Conservation (phyloP, 2,329 filamentous ascomycete species). For the Neonectria punicea region DNA sequence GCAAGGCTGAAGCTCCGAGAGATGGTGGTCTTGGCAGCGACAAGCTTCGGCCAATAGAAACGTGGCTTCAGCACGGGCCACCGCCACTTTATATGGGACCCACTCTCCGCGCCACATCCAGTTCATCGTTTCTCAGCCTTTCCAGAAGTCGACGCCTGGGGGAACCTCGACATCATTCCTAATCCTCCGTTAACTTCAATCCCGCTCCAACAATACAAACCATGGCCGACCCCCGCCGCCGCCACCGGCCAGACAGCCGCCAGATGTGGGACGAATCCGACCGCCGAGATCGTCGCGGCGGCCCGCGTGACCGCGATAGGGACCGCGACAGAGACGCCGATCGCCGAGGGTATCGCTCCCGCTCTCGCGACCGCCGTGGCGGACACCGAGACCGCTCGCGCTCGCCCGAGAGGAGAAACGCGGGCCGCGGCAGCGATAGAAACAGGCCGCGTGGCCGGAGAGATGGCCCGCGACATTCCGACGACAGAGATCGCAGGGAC, state of each 20-base stretch:
- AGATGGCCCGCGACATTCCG: conserved; percentile 47
- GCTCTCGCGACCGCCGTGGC: conserved; percentile 48
- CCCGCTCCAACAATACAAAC: conserved; percentile 17
- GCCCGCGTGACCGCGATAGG: conserved; percentile 38
- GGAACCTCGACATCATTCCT: neutral
- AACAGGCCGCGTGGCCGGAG: conserved; percentile 46
- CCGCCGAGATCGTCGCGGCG: conserved; percentile 49
- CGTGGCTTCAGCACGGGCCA: conserved; percentile 30
- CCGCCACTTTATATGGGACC: conserved; percentile 21
- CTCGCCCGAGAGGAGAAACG: conserved; percentile 50
- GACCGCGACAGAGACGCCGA: conserved; percentile 47
- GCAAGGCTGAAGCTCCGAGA: conserved; percentile 41
- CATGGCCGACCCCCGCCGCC: conserved; percentile 50
- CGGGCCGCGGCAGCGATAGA: conserved; percentile 52
- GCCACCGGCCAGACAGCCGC: conserved; percentile 61
- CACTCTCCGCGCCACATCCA: conserved; percentile 15
- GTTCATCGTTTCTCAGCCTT: conserved; percentile 34
- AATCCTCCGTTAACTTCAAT: neutral
- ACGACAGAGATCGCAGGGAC: conserved; percentile 39
- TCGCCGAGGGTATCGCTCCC: conserved; percentile 47
- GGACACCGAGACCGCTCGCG: conserved; percentile 50
- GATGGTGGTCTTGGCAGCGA: conserved; percentile 7
- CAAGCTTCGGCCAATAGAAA: conserved; percentile 40
- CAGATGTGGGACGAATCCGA: conserved; percentile 70
- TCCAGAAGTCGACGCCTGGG: conserved; percentile 18